Evolutionary conservation across 2,329 filamentous ascomycete species (phyloP), one percentile per base, ranked within the genome.

Genomic region (Pyrenophora tritici-repentis): DNA sequence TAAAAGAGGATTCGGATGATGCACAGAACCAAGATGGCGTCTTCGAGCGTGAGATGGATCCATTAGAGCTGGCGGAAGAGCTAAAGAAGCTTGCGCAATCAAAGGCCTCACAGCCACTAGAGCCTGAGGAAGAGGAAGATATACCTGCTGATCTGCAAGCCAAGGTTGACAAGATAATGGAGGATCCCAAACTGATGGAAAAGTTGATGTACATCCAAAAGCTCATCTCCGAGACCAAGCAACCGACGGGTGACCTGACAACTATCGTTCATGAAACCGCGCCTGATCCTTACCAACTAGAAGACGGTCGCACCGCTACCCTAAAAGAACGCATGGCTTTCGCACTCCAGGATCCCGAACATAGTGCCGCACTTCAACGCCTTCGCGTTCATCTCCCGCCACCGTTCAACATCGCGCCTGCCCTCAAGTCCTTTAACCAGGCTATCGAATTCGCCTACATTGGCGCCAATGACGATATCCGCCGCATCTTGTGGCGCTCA

Each of bases 401-500:
- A 1, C 68, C 70, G 1, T 72, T 71, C 55, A 68, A 66, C 52
- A 61, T 70, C 32, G 57, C 65, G 3, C 71, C 69, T 4, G 61
- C 63, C 1, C 54, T 74, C 12, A 66, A 63, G 18, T 53, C 61
- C 2, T 68, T 74, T 58, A 74, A 74, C 33, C 61, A 71, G 51
- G 68, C 66, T 12, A 63, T 74, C 24, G 62, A 68, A 34, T 54
- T 70, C 10, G 67, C 72, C 14, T 74, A 72, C 34, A 47, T 72
- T 13, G 70, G 71, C 33, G 68, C 69, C 10, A 74, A 71, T 35
- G 71, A 73, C 31, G 66, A 69, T 39, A 61, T 71, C 2, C 59
- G 66, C 1, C 60, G 71, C n/a, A 65, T 71, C 4, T 53, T 74
- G 5, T 74, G 72, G 72, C 66, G 70, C 37, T 47, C 65, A 1